Base-by-base conservation (phyloP, 495 filamentous ascomycete species). In the Lasiosphaeris hirsuta region DNA sequence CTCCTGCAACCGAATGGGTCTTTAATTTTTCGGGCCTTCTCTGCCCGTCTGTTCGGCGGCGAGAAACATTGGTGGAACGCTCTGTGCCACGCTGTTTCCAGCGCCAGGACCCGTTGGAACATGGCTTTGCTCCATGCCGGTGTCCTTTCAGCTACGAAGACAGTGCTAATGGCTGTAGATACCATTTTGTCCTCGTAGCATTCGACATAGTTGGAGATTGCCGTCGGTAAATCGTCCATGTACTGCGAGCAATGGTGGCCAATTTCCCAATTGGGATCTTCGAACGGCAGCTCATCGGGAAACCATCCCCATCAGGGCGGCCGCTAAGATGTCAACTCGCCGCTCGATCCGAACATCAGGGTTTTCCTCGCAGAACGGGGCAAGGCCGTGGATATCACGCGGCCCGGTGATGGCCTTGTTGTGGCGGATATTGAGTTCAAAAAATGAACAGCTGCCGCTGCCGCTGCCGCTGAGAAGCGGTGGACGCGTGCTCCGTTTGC, bases 361-460 rank as follows among this genome's bases (percentile, higher is more conserved):
- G 19, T 53, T 42, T 23, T 53, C 50, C 15, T 3, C 4, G 17
- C 50, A 53, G 10, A 53, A 53, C 10, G 50, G 50, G 18, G 33
- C 37, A 38, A 53, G 38, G 17, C 50, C 38, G 13, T n/a, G 35
- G 17, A 53, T 1, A 53, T 10, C 11, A 53, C n/a, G 14, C 10
- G 11, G 49, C 49, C 35, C 11, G 30, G 17, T 11, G 39, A 8
- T 10, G 1, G 10, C 36, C 49, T 39, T 6, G 18, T 19, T 4
- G 17, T 2, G 13, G 18, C 0, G 10, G 49, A 37, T 3, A 40
- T 7, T 9, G 49, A 52, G 7, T n/a, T 41, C 13, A 52, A 17
- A 19, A 52, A 52, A 1, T 52, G 37, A 38, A 52, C 23, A 17
- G 49, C 49, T 7, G 49, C 49, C 15, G 49, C 49, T 7, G 49